phyloP scores from a whole-genome alignment of 2,329 filamentous ascomycete species.

The Verticillium longisporum region DNA sequence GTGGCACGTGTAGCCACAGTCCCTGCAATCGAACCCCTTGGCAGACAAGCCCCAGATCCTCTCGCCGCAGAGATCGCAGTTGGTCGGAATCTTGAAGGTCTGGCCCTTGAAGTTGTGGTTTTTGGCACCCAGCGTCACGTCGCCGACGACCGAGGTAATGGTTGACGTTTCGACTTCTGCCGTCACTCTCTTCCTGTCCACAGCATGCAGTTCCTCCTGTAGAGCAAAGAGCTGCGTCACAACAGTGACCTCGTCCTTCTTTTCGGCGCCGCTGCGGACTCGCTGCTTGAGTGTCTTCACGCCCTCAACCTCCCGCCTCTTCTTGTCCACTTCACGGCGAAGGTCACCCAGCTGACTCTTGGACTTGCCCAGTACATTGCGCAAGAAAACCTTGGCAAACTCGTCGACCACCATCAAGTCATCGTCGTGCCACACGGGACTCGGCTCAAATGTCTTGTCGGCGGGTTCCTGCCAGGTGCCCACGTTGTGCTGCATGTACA shows the following conservation, averaged over 20 bases:
- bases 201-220: conserved; percentile 78
- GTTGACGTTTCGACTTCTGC: conserved; percentile 91
- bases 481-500: conserved; percentile 94
- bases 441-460: conserved; percentile 85
- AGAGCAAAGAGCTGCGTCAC: conserved; percentile 76
- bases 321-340: conserved; percentile 77
- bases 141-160: conserved; percentile 84
- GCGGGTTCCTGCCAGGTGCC: conserved; percentile 74
- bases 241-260: conserved; percentile 80
- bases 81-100: conserved; percentile 98
- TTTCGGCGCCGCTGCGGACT: conserved; percentile 77
- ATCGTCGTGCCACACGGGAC: conserved; percentile 95
- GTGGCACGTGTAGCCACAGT: conserved; percentile 97
- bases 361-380: conserved; percentile 86
- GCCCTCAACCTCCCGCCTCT: conserved; percentile 75
- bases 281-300: conserved; percentile 67
- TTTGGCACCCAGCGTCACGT: conserved; percentile 84
- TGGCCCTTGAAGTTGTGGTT: conserved; percentile 99
- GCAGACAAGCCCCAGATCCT: conserved; percentile 95
- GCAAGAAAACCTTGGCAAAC: conserved; percentile 78
- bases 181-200: conserved; percentile 76
- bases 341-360: conserved; percentile 78
- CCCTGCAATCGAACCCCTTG: conserved; percentile 92
- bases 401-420: conserved; percentile 82
- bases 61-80: conserved; percentile 94